These are phyloP conservation scores for Cichorium intybus DNA, from an alignment of 140 eudicot species.

Conservation along the genomic window DNA sequence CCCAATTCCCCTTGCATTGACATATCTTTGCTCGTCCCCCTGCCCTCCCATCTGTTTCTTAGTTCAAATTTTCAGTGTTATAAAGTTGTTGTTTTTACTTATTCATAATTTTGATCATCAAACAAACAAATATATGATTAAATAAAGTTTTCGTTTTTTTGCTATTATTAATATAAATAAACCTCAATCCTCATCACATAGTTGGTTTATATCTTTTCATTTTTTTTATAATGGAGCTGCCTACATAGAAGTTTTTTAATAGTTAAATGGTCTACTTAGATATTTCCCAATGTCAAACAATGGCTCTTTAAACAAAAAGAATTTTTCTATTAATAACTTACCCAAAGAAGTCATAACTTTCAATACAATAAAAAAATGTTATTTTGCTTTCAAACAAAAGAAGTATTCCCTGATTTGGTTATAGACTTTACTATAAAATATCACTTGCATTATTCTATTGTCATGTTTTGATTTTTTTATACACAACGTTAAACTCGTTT, in stretches of 20 bases:
- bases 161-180: too few species aligned
- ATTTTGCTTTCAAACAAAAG: not conserved
- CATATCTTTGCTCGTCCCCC: too few species aligned
- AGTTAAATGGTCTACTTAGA: not conserved
- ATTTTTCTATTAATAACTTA: not conserved
- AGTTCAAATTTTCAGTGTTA: too few species aligned
- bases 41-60: too few species aligned
- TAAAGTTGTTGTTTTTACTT: too few species aligned
- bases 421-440: not conserved
- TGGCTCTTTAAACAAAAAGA: not conserved
- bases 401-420: not conserved
- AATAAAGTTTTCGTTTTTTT: too few species aligned
- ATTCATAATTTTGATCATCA: too few species aligned
- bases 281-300: not conserved
- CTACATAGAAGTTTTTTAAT: not conserved
- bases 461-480: not conserved
- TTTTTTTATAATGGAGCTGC: not conserved
- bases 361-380: not conserved
- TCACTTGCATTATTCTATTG: not conserved
- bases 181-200: not conserved
- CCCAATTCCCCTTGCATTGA: too few species aligned
- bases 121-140: too few species aligned
- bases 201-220: not conserved
- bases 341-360: not conserved
- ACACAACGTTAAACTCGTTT: too few species aligned